Evolutionary conservation across 2,329 filamentous ascomycete genomes (phyloP), one percentile per base, ranked within the genome.

Genomic region (Colletotrichum orchidophilum): DNA sequence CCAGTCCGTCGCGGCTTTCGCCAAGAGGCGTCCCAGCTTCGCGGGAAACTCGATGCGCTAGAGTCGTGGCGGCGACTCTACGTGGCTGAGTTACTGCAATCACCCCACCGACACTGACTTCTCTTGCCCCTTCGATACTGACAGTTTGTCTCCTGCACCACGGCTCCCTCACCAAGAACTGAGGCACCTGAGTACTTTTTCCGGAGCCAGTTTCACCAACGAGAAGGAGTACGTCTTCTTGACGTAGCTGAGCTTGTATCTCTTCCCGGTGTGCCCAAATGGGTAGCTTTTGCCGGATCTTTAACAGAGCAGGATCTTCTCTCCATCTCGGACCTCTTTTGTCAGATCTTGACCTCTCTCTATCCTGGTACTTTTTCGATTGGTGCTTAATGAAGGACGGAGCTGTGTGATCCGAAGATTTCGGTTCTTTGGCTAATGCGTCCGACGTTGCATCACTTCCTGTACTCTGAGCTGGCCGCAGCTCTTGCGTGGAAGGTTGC

Each of bases 161-260:
- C 7, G 89, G 82, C 77, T 98, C 93, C 29, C 84, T 81, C 55
- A 92, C 89, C 8, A 99, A 84, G 73, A 97, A 98, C 77, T 98
- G 96, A 0, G 96, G 96, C 0, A 98, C 92, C 81, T 99, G 96
- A 0, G 96, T 99, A 84, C 94, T 97, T 83, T 99, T 99, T 79
- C 96, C 96, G 15, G 94, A 97, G 79, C 96, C 96, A 0, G 96
- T 99, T 81, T 98, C 96, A 83, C 96, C 96, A 2, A 96, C 92
- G 15, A 99, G 84, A 0, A 99, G 87, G 62, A 99, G 88, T 1
- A 97, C 90, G 76, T 97, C 90, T 73, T 90, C 91, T 39, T 89
- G 83, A 13, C 84, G 84, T 7, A 97, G 82, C 2, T 88, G 85
- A 18, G 85, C 78, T 42, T 90, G 90, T 60, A 98, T 97, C 29